Base-by-base conservation (phyloP, 164 flowering plant genomes). In the Annona cherimola region DNA sequence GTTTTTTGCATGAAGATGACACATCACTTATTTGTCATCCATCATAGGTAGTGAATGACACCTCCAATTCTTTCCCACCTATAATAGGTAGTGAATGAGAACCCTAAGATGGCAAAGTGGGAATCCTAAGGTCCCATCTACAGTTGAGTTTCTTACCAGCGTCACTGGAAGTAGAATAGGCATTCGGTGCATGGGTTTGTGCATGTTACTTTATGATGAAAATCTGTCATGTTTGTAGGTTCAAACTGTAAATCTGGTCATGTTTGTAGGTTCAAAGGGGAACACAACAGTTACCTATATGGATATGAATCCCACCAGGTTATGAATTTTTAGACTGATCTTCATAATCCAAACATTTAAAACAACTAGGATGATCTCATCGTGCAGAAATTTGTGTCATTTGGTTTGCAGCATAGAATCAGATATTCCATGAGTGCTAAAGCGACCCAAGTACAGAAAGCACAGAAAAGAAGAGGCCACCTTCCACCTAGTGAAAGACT, bases 221-320 rank as follows among this genome's bases (percentile, higher is more conserved):
- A 26, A 26, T 26, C 35, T 26, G 35, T 6, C 59, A 54, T 54
- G 14, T 50, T 50, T 50, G 14, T 50, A 11, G 57, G n/a, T n/a
- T n/a, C n/a, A n/a, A n/a, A n/a, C n/a, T n/a, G n/a, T n/a, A n/a
- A n/a, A n/a, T n/a, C n/a, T n/a, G n/a, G n/a, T n/a, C n/a, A n/a
- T n/a, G n/a, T n/a, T n/a, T n/a, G n/a, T n/a, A n/a, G n/a, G 14
- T 50, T 50, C 57, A 50, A 50, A 50, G 9, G 18, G 57, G 57
- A 50, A 50, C 18, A n/a, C n/a, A 43, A 26, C 35, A 26, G 35
- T 42, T 86, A 94, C 99, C 99, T 95, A 88, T 95, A 95, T 1
- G 99, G 99, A 82, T 92, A 95, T 66, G 99, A 95, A 78, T 95
- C 99, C 99, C 99, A 92, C 99, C 99, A 95, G 57, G 14, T 16